Base-by-base conservation (phyloP, 768 basidiomycete species). In the Mycena floridula region DNA sequence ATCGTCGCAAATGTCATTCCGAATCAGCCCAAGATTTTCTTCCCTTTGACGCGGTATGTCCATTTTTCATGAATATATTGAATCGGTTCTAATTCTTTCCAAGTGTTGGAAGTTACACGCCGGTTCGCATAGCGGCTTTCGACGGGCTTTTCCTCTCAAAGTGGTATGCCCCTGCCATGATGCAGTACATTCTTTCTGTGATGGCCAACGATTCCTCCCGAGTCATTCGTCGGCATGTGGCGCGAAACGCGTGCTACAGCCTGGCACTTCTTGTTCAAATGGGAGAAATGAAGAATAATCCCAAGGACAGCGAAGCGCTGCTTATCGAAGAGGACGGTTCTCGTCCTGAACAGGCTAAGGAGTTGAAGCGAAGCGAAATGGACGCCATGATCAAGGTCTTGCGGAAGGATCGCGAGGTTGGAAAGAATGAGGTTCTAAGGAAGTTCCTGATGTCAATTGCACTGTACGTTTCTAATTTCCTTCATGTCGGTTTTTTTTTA, bases 21-120 rank as follows among this genome's bases (percentile, higher is more conserved):
- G 9, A 83, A 79, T 45, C 87, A 90, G 50, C 73, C 82, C 23
- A 74, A 77, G 45, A 67, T 82, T 12, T 94, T 93, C 66, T 85
- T 98, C 54, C 82, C 88, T 1, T 79, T 93, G 53, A 95, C 94
- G 30, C 76, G 94, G 92, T 92, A 51, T 39, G 79, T 51, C 26
- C 22, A 48, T 28, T n/a, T 16, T 23, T 22, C 16, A 44, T 13
- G 42, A 41, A 57, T n/a, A 54, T 46, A 37, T 39, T 43, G 57
- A 16, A 54, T 45, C 38, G 37, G 44, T 47, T 11, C 20, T 32
- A 15, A 4, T n/a, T 44, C 24, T 47, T 22, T 52, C n/a, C n/a
- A n/a, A 94, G 94, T 21, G 92, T 96, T 65, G 96, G 95, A 30
- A 96, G 97, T 58, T 92, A 86, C 54, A 85, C 84, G 2, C 85